phyloP scores from a whole-genome alignment of 257 asterid species.

The Solanum pimpinellifolium region DNA sequence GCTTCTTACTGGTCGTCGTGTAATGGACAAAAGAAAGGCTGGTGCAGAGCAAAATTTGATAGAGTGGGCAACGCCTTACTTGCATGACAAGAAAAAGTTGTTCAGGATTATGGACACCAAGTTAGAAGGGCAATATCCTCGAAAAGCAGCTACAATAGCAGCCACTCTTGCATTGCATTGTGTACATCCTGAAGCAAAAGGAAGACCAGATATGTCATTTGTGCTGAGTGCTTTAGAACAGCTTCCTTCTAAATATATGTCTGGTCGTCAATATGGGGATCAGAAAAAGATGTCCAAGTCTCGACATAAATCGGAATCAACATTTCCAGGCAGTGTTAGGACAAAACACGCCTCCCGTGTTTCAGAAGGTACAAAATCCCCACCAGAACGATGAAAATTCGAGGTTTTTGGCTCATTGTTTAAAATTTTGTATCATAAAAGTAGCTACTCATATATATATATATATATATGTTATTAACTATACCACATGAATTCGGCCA shows the following conservation, averaged over 20 bases:
- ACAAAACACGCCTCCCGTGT: neutral
- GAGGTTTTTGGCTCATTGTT: neutral
- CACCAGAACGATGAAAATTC: neutral
- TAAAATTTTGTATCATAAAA: neutral
- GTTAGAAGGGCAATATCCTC: conserved; percentile 29
- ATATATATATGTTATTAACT: neutral
- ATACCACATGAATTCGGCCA: neutral
- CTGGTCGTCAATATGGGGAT: neutral
- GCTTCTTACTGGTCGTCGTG: conserved; percentile 25
- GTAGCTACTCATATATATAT: neutral
- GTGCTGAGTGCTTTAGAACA: conserved; percentile 14
- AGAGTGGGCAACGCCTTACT: conserved; percentile 21
- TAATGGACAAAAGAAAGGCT: conserved; percentile 8
- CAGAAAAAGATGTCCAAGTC: neutral
- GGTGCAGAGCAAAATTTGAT: conserved; percentile 11
- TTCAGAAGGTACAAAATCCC: neutral
- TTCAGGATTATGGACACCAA: conserved; percentile 21
- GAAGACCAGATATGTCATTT: conserved; percentile 22
- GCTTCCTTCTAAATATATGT: conserved; percentile 1
- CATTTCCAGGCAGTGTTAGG: neutral
- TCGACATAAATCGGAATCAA: neutral
- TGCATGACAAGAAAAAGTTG: conserved; percentile 14
- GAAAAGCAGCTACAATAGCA: conserved; percentile 15
- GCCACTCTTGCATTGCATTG: conserved; percentile 26
- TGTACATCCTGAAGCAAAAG: conserved; percentile 13